A percentile compares a stretch with the other conserved stretches of the same genome.
phyloP scores from a whole-genome alignment of 2,329 filamentous ascomycete species.

The Monosporascus sp. region DNA sequence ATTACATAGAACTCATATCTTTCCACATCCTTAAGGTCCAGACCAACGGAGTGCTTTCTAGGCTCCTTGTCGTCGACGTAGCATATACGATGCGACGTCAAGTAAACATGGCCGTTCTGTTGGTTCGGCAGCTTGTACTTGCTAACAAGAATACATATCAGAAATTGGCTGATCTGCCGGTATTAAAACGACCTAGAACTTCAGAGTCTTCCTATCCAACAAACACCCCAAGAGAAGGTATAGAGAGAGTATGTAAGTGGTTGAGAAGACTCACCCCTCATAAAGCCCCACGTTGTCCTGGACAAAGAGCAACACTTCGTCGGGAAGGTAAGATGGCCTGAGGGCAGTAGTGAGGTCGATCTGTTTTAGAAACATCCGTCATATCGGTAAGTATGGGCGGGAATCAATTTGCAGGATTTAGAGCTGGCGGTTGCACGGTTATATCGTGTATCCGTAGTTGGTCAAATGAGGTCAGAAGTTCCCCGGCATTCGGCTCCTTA shows the following conservation, averaged over 20 bases:
- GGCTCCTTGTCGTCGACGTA: slow-evolving; percentile 90
- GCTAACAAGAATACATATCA: slow-evolving; percentile 38
- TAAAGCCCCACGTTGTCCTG: slow-evolving; percentile 97
- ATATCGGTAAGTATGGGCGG: slow-evolving; percentile 31
- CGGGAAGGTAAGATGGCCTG: slow-evolving; percentile 83
- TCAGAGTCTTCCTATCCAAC: neutral
- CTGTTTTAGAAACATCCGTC: slow-evolving; percentile 95
- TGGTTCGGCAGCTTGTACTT: slow-evolving; percentile 94
- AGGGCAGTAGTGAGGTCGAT: slow-evolving; percentile 95
- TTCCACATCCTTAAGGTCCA: slow-evolving; percentile 89
- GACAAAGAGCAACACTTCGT: slow-evolving; percentile 92
- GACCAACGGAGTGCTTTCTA: slow-evolving; percentile 73
- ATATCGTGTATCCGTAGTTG: too few relatives aligned
- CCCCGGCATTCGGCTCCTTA: too few relatives aligned
- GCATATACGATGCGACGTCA: slow-evolving; percentile 92
- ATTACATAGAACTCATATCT: slow-evolving; percentile 81
- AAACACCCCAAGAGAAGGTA: neutral
- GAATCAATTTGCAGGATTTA: neutral
- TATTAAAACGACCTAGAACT: neutral
- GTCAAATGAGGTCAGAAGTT: too few relatives aligned
- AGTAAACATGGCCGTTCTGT: slow-evolving; percentile 91
- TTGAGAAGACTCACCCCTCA: slow-evolving; percentile 68
- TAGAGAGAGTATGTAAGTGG: slow-evolving; percentile 1
- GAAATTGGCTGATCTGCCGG: neutral
- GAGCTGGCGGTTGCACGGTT: too few relatives aligned